Evolutionary conservation across 192 early-diverging fungal species (phyloP), one percentile per base, ranked within the genome.

Genomic region (Martensiomyces pterosporus): DNA sequence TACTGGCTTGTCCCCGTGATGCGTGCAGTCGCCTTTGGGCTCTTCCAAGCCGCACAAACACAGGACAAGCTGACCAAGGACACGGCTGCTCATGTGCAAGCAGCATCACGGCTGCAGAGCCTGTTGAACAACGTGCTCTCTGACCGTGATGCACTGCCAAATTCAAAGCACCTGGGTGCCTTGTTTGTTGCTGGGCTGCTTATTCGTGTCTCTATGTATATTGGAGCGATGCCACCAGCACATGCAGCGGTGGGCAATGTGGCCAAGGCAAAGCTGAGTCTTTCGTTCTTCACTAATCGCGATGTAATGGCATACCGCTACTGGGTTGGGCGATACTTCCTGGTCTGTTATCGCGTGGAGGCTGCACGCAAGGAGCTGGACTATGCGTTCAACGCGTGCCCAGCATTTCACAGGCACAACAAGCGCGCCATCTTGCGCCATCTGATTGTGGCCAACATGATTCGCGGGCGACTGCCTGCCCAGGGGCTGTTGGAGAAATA

Each of bases 241-340:
- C 64, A 73, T 32, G 70, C 63, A 12, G 29, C 29, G 12, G 12
- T 32, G 6, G 29, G 29, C 12, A 32, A 32, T 32, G 29, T 32
- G 37, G 70, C 47, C 18, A 54, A 49, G 16, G 21, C 33, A 4
- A 29, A 62, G 26, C 43, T 35, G 45, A 18, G 46, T 5, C 23
- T 36, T 14, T 26, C 46, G 10, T 48, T 38, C 2, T 61, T 73
- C 38, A 49, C 63, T 1, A 36, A 16, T 17, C 58, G 58, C 41
- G 70, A 73, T 22, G 44, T 54, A 3, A 40, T 53, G 1, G 61
- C 49, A 33, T 73, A 62, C 33, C 64, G 49, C 35, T 73, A 66
- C 43, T 73, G 70, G 70, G 53, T 66, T 0, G 70, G 70, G 1
- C 49, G 70, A 3, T 73, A 73, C 52, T 66, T 62, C 19, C 51